These are phyloP conservation scores for Cryptococcus jaspeensis DNA, from an alignment of 1,284 basidiomycete genomes.

Conservation along the genomic window DNA sequence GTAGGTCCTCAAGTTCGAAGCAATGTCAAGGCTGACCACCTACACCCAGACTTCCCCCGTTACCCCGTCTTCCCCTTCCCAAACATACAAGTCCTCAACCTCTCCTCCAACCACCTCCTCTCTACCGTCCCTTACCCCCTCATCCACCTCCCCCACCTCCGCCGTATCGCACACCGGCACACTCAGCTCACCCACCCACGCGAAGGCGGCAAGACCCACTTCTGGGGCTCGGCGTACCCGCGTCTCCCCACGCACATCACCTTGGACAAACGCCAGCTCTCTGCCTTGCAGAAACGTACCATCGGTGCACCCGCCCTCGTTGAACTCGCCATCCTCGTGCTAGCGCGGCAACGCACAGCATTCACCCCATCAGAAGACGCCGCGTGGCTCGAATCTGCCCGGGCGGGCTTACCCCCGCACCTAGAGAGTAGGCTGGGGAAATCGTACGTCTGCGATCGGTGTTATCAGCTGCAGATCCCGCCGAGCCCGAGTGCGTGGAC, in stretches of 20 bases:
- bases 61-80: conserved; percentile 8
- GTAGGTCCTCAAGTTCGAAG: neutral
- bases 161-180: neutral
- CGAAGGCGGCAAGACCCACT: neutral
- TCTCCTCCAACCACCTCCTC: conserved; percentile 5
- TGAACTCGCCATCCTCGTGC: neutral
- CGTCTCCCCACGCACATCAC: neutral
- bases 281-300: neutral
- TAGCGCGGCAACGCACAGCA: neutral
- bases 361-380: neutral
- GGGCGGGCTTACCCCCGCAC: neutral
- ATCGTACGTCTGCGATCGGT: conserved; percentile 9
- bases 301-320: neutral
- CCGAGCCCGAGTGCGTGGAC: neutral
- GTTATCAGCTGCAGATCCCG: conserved; percentile 1
- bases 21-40: neutral
- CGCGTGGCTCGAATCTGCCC: neutral
- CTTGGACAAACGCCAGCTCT: neutral
- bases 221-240: neutral
- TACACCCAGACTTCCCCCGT: conserved; percentile 2
- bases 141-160: conserved; percentile 3
- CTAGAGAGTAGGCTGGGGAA: neutral
- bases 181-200: neutral
- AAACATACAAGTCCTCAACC: conserved; percentile 8
- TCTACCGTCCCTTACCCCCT: conserved; percentile 5